These are phyloP conservation scores for Mycena vulgaris DNA, from an alignment of 768 basidiomycete species.

Conservation along the genomic window DNA sequence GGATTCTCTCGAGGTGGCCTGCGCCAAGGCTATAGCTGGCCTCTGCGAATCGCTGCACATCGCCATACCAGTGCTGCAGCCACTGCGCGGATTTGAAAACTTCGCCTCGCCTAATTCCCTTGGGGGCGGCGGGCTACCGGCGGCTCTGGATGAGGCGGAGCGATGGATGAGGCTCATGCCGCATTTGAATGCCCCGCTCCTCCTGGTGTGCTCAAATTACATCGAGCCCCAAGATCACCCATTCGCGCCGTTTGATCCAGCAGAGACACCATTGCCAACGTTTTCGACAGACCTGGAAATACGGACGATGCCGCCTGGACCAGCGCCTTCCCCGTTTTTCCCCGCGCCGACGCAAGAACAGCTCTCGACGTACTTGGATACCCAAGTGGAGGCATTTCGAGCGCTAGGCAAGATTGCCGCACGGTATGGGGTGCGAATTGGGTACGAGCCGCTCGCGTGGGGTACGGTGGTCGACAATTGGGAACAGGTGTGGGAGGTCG, in stretches of 20 bases:
- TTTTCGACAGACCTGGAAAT: neutral
- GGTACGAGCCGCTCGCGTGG: constrained; percentile 54
- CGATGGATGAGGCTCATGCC: constrained; percentile 50
- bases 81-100: constrained; percentile 56
- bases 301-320: constrained; percentile 15
- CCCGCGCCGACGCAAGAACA: constrained; percentile 24
- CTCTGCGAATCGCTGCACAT: constrained; percentile 43
- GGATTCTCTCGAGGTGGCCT: constrained; percentile 37
- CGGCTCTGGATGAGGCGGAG: constrained; percentile 47
- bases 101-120: constrained; percentile 36
- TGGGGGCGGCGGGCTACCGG: constrained; percentile 38
- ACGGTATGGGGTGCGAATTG: constrained; percentile 46
- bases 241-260: constrained; percentile 28
- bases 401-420: constrained; percentile 51
- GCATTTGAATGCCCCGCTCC: constrained; percentile 47
- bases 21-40: constrained; percentile 42
- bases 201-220: constrained; percentile 55
- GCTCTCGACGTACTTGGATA: constrained; percentile 44
- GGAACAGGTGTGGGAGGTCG: constrained; percentile 56
- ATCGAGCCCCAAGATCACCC: constrained; percentile 42
- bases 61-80: constrained; percentile 52
- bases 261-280: neutral
- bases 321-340: constrained; percentile 16
- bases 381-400: constrained; percentile 44
- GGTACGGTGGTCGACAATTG: constrained; percentile 52